phyloP scores from a whole-genome alignment of 2,329 filamentous ascomycete species.

The Xylogone sp. region DNA sequence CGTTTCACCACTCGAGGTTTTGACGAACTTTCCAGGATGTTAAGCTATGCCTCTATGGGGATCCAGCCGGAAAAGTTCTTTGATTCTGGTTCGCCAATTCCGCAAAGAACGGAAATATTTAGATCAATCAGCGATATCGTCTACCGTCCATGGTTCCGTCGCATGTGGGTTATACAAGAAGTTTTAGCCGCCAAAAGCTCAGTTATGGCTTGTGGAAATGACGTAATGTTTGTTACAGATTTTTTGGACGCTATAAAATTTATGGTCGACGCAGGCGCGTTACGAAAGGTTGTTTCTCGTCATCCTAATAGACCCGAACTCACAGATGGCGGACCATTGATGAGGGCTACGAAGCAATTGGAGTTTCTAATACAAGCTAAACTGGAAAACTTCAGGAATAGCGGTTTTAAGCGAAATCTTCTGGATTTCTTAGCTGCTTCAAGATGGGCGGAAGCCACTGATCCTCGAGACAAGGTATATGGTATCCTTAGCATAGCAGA shows the following conservation, averaged over 20 bases:
- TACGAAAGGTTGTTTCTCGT: background rate
- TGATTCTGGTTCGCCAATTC: background rate
- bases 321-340: background rate
- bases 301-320: background rate
- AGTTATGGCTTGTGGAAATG: constrained; percentile 1
- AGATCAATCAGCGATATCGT: background rate
- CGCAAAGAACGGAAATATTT: background rate
- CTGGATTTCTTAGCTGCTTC: background rate
- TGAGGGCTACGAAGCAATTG: background rate
- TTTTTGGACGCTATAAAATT: background rate
- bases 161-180: constrained; percentile 7
- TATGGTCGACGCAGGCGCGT: background rate
- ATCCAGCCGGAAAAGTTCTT: background rate
- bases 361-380: background rate
- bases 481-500: background rate
- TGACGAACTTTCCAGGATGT: background rate
- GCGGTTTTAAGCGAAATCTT: background rate
- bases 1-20: background rate
- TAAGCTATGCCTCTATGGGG: background rate
- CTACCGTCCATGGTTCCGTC: constrained; percentile 5
- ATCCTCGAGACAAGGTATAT: background rate
- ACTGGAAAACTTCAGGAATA: background rate
- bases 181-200: background rate
- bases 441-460: background rate
- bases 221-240: background rate